These are phyloP conservation scores for Styphnolobium japonicum DNA, from an alignment of 306 rosid genomes.

Conservation along the genomic window DNA sequence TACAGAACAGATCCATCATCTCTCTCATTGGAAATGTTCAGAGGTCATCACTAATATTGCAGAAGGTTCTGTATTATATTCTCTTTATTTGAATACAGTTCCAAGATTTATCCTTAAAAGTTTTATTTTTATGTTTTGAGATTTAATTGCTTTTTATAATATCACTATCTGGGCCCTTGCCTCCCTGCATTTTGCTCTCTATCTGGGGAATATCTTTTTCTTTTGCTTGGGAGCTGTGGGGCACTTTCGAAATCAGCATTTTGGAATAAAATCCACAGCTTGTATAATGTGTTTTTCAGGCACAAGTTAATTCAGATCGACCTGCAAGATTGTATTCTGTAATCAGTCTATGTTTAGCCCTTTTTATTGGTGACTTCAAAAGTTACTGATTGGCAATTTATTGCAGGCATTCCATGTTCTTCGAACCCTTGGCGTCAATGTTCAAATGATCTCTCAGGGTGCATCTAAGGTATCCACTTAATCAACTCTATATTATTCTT, in stretches of 20 bases:
- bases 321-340: not conserved
- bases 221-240: not conserved
- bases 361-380: not conserved
- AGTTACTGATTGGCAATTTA: conserved; percentile 24
- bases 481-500: not conserved
- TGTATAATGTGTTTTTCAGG: not conserved
- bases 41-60: conserved; percentile 84
- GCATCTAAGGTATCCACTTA: conserved; percentile 76
- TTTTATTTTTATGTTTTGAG: not conserved
- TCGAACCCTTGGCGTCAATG: conserved; percentile 72
- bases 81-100: conserved; percentile 3
- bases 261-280: conserved; percentile 5
- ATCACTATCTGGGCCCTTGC: not conserved
- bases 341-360: not conserved
- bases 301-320: not conserved
- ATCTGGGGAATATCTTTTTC: conserved; percentile 6
- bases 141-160: not conserved
- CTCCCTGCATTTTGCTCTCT: not conserved
- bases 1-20: conserved; percentile 84
- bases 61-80: conserved; percentile 58
- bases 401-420: conserved; percentile 79
- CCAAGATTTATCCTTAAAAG: no score
- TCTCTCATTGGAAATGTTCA: conserved; percentile 97
- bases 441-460: conserved; percentile 97
- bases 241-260: not conserved